These are phyloP conservation scores for Teratosphaeria pseudoeucalypti DNA, from an alignment of 2,329 filamentous ascomycete species.

Conservation along the genomic window DNA sequence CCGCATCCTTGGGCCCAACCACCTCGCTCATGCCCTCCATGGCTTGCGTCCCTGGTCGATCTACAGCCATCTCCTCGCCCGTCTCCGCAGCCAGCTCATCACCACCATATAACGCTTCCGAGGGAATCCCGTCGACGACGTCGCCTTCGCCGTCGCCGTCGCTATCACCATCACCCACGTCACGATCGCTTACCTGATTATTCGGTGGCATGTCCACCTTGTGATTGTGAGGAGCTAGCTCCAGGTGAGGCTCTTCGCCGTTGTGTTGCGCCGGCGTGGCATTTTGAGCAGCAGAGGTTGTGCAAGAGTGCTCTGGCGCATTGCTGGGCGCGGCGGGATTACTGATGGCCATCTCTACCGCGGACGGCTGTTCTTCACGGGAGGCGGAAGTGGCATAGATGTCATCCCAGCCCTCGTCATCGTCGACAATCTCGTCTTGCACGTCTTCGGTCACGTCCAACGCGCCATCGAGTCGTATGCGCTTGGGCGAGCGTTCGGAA, in stretches of 20 bases:
- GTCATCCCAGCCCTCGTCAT: constrained; percentile 23
- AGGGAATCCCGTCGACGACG: neutral
- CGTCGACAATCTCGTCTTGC: constrained; percentile 20
- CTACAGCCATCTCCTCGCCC: neutral
- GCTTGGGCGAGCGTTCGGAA: constrained; percentile 29
- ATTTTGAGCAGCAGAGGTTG: neutral
- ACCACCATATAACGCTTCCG: neutral
- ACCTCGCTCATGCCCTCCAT: constrained; percentile 1
- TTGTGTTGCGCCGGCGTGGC: neutral
- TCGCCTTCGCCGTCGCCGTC: neutral
- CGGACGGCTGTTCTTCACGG: neutral
- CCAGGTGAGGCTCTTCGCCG: neutral
- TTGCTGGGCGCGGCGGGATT: neutral
- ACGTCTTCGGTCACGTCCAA: constrained; percentile 22
- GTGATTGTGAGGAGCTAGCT: neutral
- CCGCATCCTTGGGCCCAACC: neutral
- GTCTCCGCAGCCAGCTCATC: neutral
- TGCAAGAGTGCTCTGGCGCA: neutral
- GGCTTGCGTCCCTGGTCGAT: neutral
- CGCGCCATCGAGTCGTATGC: constrained; percentile 30
- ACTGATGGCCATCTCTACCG: neutral
- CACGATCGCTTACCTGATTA: neutral
- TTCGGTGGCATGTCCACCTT: neutral
- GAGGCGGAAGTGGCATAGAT: constrained; percentile 16
- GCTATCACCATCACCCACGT: neutral